These are phyloP conservation scores for Hymenoscyphus scutula DNA, from an alignment of 2,329 filamentous ascomycete genomes.

Conservation along the genomic window DNA sequence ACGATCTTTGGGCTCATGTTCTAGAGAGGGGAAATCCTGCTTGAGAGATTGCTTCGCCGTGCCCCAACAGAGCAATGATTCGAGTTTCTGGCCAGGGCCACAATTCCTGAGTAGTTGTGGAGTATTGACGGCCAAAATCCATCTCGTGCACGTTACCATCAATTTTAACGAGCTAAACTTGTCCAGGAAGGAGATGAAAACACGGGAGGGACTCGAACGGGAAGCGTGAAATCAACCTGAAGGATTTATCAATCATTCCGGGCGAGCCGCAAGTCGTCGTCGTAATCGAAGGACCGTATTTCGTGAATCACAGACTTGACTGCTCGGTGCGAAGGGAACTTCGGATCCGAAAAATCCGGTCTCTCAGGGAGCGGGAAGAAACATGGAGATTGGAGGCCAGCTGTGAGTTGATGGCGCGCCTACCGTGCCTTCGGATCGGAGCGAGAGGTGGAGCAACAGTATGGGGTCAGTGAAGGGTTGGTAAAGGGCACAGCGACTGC, in stretches of 20 bases:
- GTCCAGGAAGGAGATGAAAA: background rate
- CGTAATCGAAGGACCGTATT: background rate
- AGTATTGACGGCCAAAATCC: background rate
- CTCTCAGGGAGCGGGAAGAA: background rate
- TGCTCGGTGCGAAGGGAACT: background rate
- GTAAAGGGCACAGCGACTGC: background rate
- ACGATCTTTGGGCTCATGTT: background rate
- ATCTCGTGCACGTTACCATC: background rate
- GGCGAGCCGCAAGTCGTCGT: background rate
- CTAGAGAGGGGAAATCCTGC: background rate
- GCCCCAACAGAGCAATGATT: background rate
- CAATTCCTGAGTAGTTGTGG: background rate
- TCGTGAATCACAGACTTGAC: background rate
- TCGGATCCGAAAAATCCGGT: background rate
- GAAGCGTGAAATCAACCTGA: background rate
- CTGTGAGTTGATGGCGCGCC: background rate
- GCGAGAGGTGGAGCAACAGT: slow-evolving; percentile 1
- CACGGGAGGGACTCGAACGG: background rate
- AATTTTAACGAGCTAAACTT: background rate
- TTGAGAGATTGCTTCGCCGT: background rate
- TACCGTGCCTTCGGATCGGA: slow-evolving; percentile 6
- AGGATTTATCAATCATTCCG: background rate
- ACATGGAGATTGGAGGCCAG: background rate
- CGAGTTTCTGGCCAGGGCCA: background rate
- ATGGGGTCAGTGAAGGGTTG: background rate